Conservation (phyloP, 306 rosid genomes). For the Castanea crenata region DNA sequence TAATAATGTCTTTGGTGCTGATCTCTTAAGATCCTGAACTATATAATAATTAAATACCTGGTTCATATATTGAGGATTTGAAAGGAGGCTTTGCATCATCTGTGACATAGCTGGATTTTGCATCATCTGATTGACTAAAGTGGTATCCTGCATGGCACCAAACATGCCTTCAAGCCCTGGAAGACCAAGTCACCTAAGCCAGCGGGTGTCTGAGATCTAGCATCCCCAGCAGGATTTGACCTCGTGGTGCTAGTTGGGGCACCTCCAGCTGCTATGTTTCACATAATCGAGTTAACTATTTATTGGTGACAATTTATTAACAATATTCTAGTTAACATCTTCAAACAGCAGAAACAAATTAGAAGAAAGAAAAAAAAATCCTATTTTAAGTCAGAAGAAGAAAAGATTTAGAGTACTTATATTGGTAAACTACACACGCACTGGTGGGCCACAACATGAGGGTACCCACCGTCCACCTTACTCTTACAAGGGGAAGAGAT, state of each 20-base stretch:
- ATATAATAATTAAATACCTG: constrained; percentile 46
- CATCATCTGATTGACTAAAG: constrained; percentile 60
- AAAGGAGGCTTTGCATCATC: constrained; percentile 80
- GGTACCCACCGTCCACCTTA: too few species aligned
- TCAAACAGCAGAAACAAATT: neutral
- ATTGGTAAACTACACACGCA: too few species aligned
- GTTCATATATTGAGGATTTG: constrained; percentile 75
- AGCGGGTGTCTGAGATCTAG: constrained; percentile 51
- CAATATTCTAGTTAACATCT: neutral
- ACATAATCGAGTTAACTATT: constrained; percentile 4
- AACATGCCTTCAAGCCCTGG: constrained; percentile 63
- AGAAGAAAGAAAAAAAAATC: neutral
- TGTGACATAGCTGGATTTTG: constrained; percentile 87
- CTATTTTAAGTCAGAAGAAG: neutral
- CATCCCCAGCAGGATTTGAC: constrained; percentile 49
- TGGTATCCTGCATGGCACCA: constrained; percentile 62
- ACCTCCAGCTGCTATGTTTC: constrained; percentile 55
- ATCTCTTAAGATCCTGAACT: neutral
- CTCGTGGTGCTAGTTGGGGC: constrained; percentile 51
- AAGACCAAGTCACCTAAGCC: constrained; percentile 58
- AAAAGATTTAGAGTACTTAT: neutral
- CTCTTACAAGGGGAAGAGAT: too few species aligned
- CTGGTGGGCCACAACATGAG: too few species aligned
- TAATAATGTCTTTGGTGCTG: neutral
- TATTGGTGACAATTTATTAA: constrained; percentile 16